Conservation (phyloP, 176 grass and related monocot species). For the Typha latifolia region DNA sequence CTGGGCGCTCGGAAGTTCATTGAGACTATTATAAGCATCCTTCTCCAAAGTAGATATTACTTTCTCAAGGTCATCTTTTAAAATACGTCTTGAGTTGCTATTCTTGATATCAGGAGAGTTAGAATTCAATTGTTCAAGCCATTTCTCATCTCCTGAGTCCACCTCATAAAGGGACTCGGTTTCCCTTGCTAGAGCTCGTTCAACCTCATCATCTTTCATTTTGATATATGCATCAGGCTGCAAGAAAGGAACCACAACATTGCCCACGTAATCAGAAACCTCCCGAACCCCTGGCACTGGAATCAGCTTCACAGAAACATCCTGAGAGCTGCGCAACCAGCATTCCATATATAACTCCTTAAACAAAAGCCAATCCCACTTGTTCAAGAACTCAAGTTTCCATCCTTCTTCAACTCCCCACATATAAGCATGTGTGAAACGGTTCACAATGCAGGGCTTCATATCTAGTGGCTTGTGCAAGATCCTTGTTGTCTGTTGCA, state of each 20-base stretch:
- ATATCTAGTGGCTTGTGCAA: slow-evolving; percentile 53
- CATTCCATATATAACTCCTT: slow-evolving; percentile 80
- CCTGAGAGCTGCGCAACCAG: slow-evolving; percentile 42
- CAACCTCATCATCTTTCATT: slow-evolving; percentile 58
- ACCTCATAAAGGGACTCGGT: slow-evolving; percentile 51
- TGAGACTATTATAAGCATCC: slow-evolving; percentile 52
- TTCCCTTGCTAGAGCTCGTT: slow-evolving; percentile 35
- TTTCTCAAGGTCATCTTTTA: slow-evolving; percentile 56
- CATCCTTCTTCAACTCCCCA: slow-evolving; percentile 72
- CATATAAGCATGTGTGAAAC: slow-evolving; percentile 75
- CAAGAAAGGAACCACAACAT: slow-evolving; percentile 34
- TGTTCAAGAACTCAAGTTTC: slow-evolving; percentile 81
- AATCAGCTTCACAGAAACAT: slow-evolving; percentile 32
- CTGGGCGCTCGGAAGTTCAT: slow-evolving; percentile 29
- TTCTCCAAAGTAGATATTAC: slow-evolving; percentile 78
- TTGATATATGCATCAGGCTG: slow-evolving; percentile 57
- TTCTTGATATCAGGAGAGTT: slow-evolving; percentile 27
- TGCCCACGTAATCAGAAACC: slow-evolving; percentile 36
- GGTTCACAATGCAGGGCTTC: slow-evolving; percentile 61
- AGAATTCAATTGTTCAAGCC: slow-evolving; percentile 40
- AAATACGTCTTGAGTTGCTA: slow-evolving; percentile 18
- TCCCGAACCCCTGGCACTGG: slow-evolving; percentile 55
- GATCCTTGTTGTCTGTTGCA: too few species aligned
- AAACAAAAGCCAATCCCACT: slow-evolving; percentile 85
- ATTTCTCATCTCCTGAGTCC: slow-evolving; percentile 78